Evolutionary conservation across 2,329 filamentous ascomycete species (phyloP).

Genomic region (Pseudogymnoascus sp.): DNA sequence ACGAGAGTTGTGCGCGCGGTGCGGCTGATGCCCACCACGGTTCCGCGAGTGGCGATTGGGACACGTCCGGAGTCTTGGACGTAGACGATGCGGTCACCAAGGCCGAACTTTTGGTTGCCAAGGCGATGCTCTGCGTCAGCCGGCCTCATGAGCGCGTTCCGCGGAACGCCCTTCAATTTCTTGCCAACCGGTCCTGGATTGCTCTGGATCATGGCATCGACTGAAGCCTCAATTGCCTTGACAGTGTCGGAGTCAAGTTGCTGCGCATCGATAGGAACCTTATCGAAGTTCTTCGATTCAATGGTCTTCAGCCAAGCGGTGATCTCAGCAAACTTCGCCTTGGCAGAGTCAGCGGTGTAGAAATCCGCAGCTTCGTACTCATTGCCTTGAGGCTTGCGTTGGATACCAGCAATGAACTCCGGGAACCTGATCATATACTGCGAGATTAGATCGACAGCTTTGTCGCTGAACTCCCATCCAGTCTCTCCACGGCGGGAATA

Average conservation of each 20-base stretch:
- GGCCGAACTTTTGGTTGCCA: slow-evolving; percentile 68
- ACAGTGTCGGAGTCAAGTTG: slow-evolving; percentile 91
- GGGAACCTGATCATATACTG: slow-evolving; percentile 93
- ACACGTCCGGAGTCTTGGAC: slow-evolving; percentile 90
- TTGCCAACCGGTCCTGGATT: slow-evolving; percentile 50
- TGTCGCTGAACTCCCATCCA: slow-evolving; percentile 92
- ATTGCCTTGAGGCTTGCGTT: slow-evolving; percentile 75
- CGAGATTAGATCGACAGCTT: slow-evolving; percentile 70
- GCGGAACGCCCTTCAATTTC: slow-evolving; percentile 71
- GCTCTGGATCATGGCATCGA: slow-evolving; percentile 51
- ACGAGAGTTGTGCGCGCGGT: slow-evolving; percentile 75
- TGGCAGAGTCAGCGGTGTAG: slow-evolving; percentile 66
- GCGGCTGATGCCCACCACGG: slow-evolving; percentile 87
- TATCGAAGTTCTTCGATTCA: slow-evolving; percentile 85
- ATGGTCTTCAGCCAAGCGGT: slow-evolving; percentile 85
- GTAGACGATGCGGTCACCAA: slow-evolving; percentile 90
- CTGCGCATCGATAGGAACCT: slow-evolving; percentile 91
- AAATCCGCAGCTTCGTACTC: slow-evolving; percentile 80
- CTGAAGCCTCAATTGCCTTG: slow-evolving; percentile 65
- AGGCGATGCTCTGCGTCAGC: slow-evolving; percentile 90
- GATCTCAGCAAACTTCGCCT: slow-evolving; percentile 83
- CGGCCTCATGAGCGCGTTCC: slow-evolving; percentile 84
- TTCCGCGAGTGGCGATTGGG: slow-evolving; percentile 83
- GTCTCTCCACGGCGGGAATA: slow-evolving; percentile 80
- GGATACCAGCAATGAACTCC: slow-evolving; percentile 86